phyloP scores from a whole-genome alignment of 305 asterid genomes.

The Caryopteris hybrid region DNA sequence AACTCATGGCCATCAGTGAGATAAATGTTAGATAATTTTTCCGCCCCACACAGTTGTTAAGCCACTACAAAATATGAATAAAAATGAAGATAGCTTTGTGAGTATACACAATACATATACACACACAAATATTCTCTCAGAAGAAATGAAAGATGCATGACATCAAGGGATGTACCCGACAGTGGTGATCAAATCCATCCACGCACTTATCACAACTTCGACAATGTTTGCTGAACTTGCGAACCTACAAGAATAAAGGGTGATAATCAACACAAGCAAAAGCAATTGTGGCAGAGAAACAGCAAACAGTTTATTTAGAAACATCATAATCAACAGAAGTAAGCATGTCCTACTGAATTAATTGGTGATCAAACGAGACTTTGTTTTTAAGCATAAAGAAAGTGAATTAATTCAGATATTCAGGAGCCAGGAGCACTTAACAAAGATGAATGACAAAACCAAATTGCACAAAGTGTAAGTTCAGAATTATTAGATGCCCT shows the following conservation, averaged over 20 bases:
- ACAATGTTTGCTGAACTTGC: slow-evolving; percentile 97
- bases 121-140: neutral
- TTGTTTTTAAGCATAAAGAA: neutral
- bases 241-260: slow-evolving; percentile 46
- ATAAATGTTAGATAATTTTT: slow-evolving; percentile 84
- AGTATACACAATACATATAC: neutral
- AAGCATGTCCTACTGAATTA: neutral
- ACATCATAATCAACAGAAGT: neutral
- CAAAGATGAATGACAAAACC: neutral
- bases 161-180: slow-evolving; percentile 63
- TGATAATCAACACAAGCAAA: slow-evolving; percentile 17
- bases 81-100: slow-evolving; percentile 31
- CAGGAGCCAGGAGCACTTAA: neutral
- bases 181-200: slow-evolving; percentile 99
- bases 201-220: slow-evolving; percentile 99
- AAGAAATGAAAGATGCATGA: slow-evolving; percentile 10
- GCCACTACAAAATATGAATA: slow-evolving; percentile 64
- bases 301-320: neutral
- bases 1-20: slow-evolving; percentile 79
- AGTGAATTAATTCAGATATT: neutral
- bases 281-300: neutral
- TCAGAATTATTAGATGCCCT: neutral
- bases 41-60: slow-evolving; percentile 93
- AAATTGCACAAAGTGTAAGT: neutral
- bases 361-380: too few species aligned